Evolutionary conservation across 1,139 yeast genomes (phyloP).

Genomic region (Pichia sp.): DNA sequence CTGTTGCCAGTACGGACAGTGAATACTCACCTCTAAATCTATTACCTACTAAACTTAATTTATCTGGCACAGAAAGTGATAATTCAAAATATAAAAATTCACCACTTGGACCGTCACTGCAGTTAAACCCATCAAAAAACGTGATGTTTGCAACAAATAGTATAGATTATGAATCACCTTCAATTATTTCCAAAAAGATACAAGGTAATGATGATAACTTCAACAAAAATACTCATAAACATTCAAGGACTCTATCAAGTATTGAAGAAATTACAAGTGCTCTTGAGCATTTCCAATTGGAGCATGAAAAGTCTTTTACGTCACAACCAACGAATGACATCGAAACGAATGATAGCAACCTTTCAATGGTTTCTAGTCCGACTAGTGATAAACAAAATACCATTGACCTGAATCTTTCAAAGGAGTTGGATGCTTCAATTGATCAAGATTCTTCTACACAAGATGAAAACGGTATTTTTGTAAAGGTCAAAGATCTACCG

Average conservation of each 20-base stretch:
- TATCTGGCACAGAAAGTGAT: not conserved
- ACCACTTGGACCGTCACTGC: not conserved
- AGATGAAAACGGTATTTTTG: conserved; percentile 3
- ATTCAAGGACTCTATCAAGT: conserved; percentile 18
- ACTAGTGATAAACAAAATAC: not conserved
- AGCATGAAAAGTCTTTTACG: conserved; percentile 10
- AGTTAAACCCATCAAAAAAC: conserved; percentile 2
- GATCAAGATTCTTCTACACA: not conserved
- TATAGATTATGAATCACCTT: conserved; percentile 8
- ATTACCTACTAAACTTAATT: not conserved
- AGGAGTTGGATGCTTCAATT: not conserved
- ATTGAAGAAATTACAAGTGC: conserved; percentile 19
- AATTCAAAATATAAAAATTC: not conserved
- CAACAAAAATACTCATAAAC: conserved; percentile 9
- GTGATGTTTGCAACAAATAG: not conserved
- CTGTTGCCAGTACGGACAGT: conserved; percentile 8
- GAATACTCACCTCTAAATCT: conserved; percentile 15
- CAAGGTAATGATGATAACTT: not conserved
- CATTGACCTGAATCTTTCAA: not conserved
- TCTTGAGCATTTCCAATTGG: conserved; percentile 13
- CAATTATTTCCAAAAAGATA: not conserved
- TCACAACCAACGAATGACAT: too few relatives aligned
- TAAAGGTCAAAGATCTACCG: conserved; percentile 14
- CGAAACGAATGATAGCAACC: not conserved
- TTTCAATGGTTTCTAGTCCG: conserved; percentile 1